Conservation (phyloP, 208 protist genomes). For the Crithidia expoeki region DNA sequence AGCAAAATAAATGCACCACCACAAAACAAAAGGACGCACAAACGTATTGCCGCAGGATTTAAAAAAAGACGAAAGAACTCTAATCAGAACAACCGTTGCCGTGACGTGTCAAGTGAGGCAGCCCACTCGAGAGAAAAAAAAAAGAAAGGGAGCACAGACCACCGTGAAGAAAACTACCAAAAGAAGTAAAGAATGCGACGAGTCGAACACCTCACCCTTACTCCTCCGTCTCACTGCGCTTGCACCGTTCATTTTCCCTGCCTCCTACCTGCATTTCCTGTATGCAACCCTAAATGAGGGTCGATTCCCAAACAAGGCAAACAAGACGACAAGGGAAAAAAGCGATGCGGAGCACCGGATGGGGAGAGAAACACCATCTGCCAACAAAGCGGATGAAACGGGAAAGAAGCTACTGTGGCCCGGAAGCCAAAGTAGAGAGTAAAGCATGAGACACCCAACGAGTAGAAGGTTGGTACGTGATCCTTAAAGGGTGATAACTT, state of each 20-base stretch:
- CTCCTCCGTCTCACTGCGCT: conserved; percentile 12
- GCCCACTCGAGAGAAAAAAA: conserved; percentile 2
- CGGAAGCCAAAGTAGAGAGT: background rate
- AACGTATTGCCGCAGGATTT: too few species aligned
- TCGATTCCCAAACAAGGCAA: background rate
- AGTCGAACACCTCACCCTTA: background rate
- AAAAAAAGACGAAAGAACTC: too few species aligned
- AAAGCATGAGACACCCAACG: background rate
- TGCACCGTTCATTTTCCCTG: background rate
- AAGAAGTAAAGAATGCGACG: conserved; percentile 3
- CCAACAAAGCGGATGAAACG: conserved; percentile 8
- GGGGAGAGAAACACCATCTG: conserved; percentile 4
- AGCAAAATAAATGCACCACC: too few species aligned
- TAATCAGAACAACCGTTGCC: too few species aligned
- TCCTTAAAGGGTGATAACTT: too few species aligned
- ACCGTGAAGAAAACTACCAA: background rate
- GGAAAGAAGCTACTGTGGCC: conserved; percentile 6
- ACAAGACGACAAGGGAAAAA: conserved; percentile 11
- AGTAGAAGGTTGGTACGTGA: too few species aligned
- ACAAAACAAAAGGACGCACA: too few species aligned
- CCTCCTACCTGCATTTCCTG: background rate
- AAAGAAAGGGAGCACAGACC: background rate
- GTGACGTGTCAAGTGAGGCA: too few species aligned
- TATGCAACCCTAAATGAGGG: background rate
- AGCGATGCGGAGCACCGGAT: conserved; percentile 1